phyloP scores from a whole-genome alignment of 306 rosid species.

The Begonia peltatifolia region DNA sequence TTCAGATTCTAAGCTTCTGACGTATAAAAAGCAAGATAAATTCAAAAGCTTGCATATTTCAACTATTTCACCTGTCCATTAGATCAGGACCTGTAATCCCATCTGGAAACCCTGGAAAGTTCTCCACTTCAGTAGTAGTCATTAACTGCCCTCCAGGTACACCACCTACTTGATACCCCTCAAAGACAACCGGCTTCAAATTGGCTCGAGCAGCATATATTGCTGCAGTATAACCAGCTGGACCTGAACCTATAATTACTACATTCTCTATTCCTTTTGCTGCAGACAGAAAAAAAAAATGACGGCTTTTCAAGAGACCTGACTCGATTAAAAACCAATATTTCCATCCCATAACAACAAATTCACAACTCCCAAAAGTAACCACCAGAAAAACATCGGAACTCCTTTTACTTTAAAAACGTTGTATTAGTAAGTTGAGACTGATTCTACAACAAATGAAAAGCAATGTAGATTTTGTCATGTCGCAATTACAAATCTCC shows the following conservation, averaged over 20 bases:
- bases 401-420: not conserved
- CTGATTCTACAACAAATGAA: not conserved
- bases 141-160: slow-evolving; percentile 96
- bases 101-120: slow-evolving; percentile 93
- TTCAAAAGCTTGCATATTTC: not conserved
- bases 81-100: slow-evolving; percentile 92
- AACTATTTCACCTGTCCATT: slow-evolving; percentile 62
- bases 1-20: too few relatives aligned
- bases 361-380: not conserved
- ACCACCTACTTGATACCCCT: slow-evolving; percentile 86
- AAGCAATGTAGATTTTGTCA: not conserved
- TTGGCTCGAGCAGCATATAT: slow-evolving; percentile 92
- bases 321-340: too few relatives aligned
- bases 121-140: slow-evolving; percentile 97
- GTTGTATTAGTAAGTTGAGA: not conserved
- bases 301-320: not conserved
- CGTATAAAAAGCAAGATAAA: too few relatives aligned
- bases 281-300: slow-evolving; percentile 12
- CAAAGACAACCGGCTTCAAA: slow-evolving; percentile 87
- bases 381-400: not conserved
- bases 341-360: not conserved
- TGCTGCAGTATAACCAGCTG: slow-evolving; percentile 93
- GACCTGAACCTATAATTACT: slow-evolving; percentile 85
- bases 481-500: too few relatives aligned
- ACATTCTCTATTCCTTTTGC: slow-evolving; percentile 59